phyloP scores from a whole-genome alignment of 1,284 basidiomycete genomes.

The Fomitopsis palustris region DNA sequence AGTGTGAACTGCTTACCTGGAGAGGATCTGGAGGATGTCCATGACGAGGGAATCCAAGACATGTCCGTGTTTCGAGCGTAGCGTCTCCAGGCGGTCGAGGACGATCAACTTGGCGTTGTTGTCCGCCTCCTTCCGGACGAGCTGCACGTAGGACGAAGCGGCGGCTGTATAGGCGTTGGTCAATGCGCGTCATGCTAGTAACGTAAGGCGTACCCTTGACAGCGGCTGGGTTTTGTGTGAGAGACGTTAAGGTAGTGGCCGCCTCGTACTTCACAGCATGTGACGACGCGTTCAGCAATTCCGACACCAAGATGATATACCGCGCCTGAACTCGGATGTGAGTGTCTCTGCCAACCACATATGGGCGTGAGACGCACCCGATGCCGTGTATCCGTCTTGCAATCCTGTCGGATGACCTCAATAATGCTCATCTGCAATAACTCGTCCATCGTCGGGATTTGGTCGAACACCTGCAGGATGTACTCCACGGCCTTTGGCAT shows the following conservation, averaged over 20 bases:
- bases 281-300: conserved; percentile 88
- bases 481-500: conserved; percentile 93
- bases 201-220: conserved; percentile 70
- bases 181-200: background rate
- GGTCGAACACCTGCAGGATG: conserved; percentile 82
- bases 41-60: conserved; percentile 92
- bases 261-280: conserved; percentile 99
- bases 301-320: conserved; percentile 94
- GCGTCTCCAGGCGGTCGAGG: conserved; percentile 84
- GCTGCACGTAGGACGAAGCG: conserved; percentile 85
- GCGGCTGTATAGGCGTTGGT: conserved; percentile 57
- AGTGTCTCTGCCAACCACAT: background rate
- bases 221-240: conserved; percentile 95
- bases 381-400: conserved; percentile 79
- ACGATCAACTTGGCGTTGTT: conserved; percentile 99
- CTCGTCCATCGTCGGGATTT: conserved; percentile 86
- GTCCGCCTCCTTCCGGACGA: conserved; percentile 94
- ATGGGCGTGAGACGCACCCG: conserved; percentile 44
- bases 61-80: conserved; percentile 87
- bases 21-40: conserved; percentile 92
- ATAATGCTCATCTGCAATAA: conserved; percentile 95
- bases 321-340: conserved; percentile 51
- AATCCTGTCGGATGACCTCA: conserved; percentile 92
- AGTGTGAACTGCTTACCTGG: conserved; percentile 45
- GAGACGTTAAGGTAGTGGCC: conserved; percentile 89